Base-by-base conservation (phyloP, 2,329 filamentous ascomycete genomes). In the Colletotrichum spaethianum region DNA sequence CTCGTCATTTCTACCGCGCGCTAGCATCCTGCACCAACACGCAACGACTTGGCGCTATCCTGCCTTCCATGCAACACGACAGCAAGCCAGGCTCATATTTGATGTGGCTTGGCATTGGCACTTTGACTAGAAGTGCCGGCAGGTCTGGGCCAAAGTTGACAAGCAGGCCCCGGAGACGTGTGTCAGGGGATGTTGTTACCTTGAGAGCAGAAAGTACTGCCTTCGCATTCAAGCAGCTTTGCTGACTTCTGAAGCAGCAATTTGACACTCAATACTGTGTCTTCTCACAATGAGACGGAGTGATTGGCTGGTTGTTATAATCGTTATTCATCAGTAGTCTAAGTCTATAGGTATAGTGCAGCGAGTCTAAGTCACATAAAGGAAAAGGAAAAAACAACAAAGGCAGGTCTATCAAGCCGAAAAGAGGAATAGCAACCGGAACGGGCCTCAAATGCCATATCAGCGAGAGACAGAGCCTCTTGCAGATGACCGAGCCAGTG, bases 401-500 rank as follows among this genome's bases (percentile, higher is more conserved):
- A 20, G 31, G 28, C 3, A 26, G 5, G 1, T 26, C 20, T 18
- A 26, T 36, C 2, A 56, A 14, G 20, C 5, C 2, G 20, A 48
- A 48, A 26, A 8, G 6, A 1, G 26, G 0, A 18, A 1, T 5
- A 28, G 16, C 9, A 38, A 9, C 11, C 2, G 6, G 4, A 26
- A 16, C 9, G 3, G 33, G 18, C 52, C 2, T 56, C 33, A 0
- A 20, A 18, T n/a, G 5, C 3, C 42, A 44, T 36, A 2, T 53
- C 23, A 53, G 6, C 68, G 63, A 18, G 61, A 48, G 9, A 53
- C 67, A 14, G 52, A 68, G 0, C 71, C 74, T 4, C n/a, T 63
- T 73, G 40, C 73, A 75, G 6, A 61, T 64, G 3, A 75, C 74
- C 6, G 7, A 46, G 3, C 59, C 42, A 14, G 44, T 4, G 1